phyloP scores from a whole-genome alignment of 352 stramenopile species.

The Phytopythium aichiense region DNA sequence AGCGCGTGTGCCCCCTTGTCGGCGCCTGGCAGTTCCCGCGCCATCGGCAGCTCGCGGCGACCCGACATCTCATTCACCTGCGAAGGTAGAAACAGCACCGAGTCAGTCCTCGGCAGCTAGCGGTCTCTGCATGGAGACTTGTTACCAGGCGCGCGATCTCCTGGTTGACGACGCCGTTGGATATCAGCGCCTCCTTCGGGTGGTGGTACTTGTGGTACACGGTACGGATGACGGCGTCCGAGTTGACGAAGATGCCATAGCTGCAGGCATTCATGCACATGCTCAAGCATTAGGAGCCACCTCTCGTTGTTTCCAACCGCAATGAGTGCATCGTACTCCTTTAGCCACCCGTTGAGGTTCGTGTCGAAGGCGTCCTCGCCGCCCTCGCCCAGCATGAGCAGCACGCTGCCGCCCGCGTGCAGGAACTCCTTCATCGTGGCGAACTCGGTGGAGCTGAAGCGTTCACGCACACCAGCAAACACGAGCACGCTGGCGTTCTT shows the following conservation, averaged over 20 bases:
- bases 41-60: constrained; percentile 50
- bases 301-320: no score
- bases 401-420: constrained; percentile 80
- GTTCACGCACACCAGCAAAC: constrained; percentile 86
- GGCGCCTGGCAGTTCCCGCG: constrained; percentile 23
- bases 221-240: constrained; percentile 88
- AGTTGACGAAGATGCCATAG: constrained; percentile 85
- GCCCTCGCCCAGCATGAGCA: constrained; percentile 91
- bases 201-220: constrained; percentile 98
- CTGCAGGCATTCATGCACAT: constrained; percentile 17
- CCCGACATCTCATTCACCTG: constrained; percentile 62
- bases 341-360: constrained; percentile 95
- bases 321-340: constrained; percentile 52
- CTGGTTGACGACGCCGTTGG: constrained; percentile 92
- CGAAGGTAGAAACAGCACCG: background rate
- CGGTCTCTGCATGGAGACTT: no score
- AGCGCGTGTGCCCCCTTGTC: constrained; percentile 36
- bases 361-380: constrained; percentile 87
- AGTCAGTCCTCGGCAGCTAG: no score
- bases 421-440: constrained; percentile 89
- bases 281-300: no score
- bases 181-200: constrained; percentile 95
- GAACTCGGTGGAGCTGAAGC: constrained; percentile 88
- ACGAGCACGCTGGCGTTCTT: constrained; percentile 86
- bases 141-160: constrained; percentile 81